Conservation (phyloP, 2,329 filamentous ascomycete genomes). For the Botrytis pseudocinerea region DNA sequence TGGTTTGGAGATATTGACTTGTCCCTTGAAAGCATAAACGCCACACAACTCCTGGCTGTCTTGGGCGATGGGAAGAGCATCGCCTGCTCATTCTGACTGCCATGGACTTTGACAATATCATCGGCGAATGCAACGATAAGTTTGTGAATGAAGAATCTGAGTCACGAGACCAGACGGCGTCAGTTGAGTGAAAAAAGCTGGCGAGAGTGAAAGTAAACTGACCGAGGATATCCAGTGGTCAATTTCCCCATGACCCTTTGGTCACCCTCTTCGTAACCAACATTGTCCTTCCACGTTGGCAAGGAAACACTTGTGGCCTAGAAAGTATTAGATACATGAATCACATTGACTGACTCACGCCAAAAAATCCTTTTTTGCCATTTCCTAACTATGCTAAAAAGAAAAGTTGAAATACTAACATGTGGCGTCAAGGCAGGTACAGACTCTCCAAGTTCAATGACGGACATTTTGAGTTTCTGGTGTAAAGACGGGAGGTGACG, state of each 20-base stretch:
- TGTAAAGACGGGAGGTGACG: neutral
- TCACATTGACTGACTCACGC: slow-evolving; percentile 24
- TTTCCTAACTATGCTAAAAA: neutral
- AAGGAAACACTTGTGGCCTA: slow-evolving; percentile 95
- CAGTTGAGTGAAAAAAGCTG: slow-evolving; percentile 27
- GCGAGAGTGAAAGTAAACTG: slow-evolving; percentile 26
- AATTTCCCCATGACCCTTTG: slow-evolving; percentile 82
- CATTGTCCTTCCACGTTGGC: slow-evolving; percentile 86
- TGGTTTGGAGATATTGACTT: slow-evolving; percentile 51
- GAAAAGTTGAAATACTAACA: slow-evolving; percentile 33
- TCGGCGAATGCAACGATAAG: slow-evolving; percentile 72
- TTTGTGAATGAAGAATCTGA: slow-evolving; percentile 87
- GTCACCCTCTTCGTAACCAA: slow-evolving; percentile 92
- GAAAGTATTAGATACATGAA: slow-evolving; percentile 3
- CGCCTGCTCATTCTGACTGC: slow-evolving; percentile 62
- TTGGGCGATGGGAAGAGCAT: slow-evolving; percentile 78
- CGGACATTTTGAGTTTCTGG: slow-evolving; percentile 36
- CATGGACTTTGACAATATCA: slow-evolving; percentile 66
- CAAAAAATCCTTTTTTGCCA: neutral
- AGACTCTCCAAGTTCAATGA: slow-evolving; percentile 41
- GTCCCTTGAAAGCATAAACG: slow-evolving; percentile 67
- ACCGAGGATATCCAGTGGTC: slow-evolving; percentile 89
- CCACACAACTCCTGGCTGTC: slow-evolving; percentile 70
- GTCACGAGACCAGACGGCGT: slow-evolving; percentile 28
- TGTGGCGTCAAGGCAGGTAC: slow-evolving; percentile 42